Evolutionary conservation across 495 filamentous ascomycete species (phyloP).

Genomic region (Lindgomyces ingoldianus): DNA sequence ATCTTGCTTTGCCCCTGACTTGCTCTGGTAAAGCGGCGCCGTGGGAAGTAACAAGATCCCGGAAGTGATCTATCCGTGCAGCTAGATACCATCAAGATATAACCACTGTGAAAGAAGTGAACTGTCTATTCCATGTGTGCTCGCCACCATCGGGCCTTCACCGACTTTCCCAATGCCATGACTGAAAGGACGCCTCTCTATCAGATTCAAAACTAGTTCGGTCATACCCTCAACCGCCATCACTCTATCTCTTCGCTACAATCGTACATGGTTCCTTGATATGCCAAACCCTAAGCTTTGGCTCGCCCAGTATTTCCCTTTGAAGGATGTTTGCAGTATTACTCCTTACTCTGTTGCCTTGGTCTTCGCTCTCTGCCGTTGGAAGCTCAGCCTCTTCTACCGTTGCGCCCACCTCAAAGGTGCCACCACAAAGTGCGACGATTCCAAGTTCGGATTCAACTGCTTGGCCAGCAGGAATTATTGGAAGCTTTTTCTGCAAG

Average conservation of each 20-base stretch:
- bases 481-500: conserved; percentile 61
- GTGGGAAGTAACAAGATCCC: no score
- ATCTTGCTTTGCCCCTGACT: no score
- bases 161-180: no score
- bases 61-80: no score
- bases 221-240: no score
- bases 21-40: no score
- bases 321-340: conserved; percentile 18
- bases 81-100: no score
- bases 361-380: conserved; percentile 39
- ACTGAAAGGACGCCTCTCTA: no score
- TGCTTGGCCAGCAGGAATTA: conserved; percentile 60
- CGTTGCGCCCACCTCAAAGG: conserved; percentile 77
- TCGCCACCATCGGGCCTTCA: no score
- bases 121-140: no score
- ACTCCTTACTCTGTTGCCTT: conserved; percentile 17
- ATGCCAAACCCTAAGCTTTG: conserved; percentile 72
- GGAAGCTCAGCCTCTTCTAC: conserved; percentile 69
- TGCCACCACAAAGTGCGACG: conserved; percentile 72
- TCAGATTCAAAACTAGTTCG: no score
- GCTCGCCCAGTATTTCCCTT: conserved; percentile 51
- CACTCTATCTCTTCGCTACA: conserved; percentile 53
- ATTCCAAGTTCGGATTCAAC: conserved; percentile 62
- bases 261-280: conserved; percentile 65
- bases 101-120: no score